Conservation (phyloP, 108 stramenopile species). For the Conticribra weissflogii region DNA sequence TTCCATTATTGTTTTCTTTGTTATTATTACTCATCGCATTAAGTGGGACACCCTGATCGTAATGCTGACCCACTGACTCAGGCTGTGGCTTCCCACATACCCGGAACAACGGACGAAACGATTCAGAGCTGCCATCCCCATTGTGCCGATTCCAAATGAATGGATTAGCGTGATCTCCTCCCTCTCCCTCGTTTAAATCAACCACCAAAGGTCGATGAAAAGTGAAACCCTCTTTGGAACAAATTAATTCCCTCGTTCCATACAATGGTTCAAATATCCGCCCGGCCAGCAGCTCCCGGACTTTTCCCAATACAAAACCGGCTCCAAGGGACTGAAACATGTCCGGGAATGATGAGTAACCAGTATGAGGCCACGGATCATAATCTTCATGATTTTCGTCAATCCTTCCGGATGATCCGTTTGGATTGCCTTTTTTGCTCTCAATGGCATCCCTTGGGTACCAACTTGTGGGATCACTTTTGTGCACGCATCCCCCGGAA, state of each 20-base stretch:
- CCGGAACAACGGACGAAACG: constrained; percentile 6
- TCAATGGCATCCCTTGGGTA: constrained; percentile 7
- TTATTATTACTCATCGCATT: constrained; percentile 1
- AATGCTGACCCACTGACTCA: constrained; percentile 44
- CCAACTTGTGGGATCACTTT: constrained; percentile 51
- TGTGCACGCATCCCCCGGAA: constrained; percentile 35
- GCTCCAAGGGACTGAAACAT: constrained; percentile 66
- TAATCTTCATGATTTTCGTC: constrained; percentile 9
- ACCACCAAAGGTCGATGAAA: constrained; percentile 49
- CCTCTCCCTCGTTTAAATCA: constrained; percentile 19
- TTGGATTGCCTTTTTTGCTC: neutral
- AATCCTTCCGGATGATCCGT: too few relatives aligned
- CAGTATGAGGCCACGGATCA: constrained; percentile 61
- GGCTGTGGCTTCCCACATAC: constrained; percentile 37
- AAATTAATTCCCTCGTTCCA: constrained; percentile 54
- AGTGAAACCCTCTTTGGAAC: constrained; percentile 74
- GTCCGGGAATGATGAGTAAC: constrained; percentile 35
- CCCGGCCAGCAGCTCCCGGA: constrained; percentile 59
- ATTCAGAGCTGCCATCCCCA: constrained; percentile 1
- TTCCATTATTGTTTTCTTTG: neutral
- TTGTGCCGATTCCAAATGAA: neutral
- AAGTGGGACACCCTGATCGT: constrained; percentile 35
- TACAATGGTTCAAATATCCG: constrained; percentile 67
- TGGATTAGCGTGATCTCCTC: neutral
- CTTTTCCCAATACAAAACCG: constrained; percentile 58